These are phyloP conservation scores for Letharia columbiana DNA, from an alignment of 495 filamentous ascomycete genomes.

Conservation along the genomic window DNA sequence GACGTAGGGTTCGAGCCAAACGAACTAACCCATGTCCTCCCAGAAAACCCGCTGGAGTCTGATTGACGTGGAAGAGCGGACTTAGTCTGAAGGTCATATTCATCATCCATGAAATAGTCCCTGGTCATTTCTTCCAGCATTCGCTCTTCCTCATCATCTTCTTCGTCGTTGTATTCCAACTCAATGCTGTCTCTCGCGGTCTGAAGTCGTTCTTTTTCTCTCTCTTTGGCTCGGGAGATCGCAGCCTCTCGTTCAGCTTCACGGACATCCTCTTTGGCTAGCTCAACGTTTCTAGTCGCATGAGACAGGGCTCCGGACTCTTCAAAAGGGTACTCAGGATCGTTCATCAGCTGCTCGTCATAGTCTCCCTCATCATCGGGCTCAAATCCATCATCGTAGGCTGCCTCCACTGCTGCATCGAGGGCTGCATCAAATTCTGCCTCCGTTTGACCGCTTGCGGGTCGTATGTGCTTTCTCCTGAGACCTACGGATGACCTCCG, in stretches of 20 bases:
- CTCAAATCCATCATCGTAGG: constrained; percentile 88
- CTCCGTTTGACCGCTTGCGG: constrained; percentile 66
- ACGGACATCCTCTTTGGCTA: constrained; percentile 69
- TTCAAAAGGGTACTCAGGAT: constrained; percentile 22
- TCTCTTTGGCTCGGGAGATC: constrained; percentile 37
- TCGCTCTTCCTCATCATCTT: constrained; percentile 85
- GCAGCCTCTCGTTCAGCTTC: constrained; percentile 71
- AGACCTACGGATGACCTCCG: constrained; percentile 61
- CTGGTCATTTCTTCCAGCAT: constrained; percentile 87
- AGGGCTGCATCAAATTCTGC: constrained; percentile 92
- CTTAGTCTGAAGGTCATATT: constrained; percentile 65
- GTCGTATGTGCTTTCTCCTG: constrained; percentile 56
- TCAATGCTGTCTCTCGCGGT: constrained; percentile 34
- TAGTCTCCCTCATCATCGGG: constrained; percentile 48
- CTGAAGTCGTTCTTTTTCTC: constrained; percentile 32
- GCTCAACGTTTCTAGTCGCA: constrained; percentile 60
- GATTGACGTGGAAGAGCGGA: constrained; percentile 79
- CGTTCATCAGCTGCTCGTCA: constrained; percentile 31
- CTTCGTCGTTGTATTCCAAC: constrained; percentile 53
- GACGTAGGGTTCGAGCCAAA: constrained; percentile 70
- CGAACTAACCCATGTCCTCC: constrained; percentile 82
- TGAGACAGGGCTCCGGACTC: constrained; percentile 44
- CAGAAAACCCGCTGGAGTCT: constrained; percentile 75
- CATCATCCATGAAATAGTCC: constrained; percentile 77
- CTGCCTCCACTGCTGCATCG: constrained; percentile 92